Evolutionary conservation across 2,329 filamentous ascomycete genomes (phyloP).

Genomic region (Stagonosporopsis rhizophila): DNA sequence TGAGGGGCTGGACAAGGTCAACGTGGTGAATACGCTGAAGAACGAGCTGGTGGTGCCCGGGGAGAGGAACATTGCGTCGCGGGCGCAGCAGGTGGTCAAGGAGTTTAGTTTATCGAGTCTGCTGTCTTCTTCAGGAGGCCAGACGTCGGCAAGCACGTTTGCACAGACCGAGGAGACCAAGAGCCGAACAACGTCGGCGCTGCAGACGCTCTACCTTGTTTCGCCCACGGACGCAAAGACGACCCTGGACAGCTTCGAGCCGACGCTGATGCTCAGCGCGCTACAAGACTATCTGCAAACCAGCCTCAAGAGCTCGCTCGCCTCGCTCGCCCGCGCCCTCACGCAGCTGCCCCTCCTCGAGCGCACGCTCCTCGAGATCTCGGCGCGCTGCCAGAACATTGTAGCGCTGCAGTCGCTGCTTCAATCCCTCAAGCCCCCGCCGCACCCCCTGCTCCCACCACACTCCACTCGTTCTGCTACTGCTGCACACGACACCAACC

Average conservation of each 20-base stretch:
- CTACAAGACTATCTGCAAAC: slow-evolving; percentile 84
- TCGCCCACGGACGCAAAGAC: slow-evolving; percentile 68
- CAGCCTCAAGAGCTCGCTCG: slow-evolving; percentile 78
- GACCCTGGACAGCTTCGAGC: slow-evolving; percentile 61
- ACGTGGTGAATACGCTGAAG: slow-evolving; percentile 73
- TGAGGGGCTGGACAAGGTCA: slow-evolving; percentile 75
- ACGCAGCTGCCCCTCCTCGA: slow-evolving; percentile 83
- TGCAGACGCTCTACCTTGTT: slow-evolving; percentile 80
- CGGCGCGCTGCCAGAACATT: slow-evolving; percentile 85
- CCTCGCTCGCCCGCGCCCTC: slow-evolving; percentile 76
- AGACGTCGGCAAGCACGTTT: slow-evolving; percentile 56
- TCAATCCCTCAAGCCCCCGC: slow-evolving; percentile 69
- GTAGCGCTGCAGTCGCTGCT: slow-evolving; percentile 86
- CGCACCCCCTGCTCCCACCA: slow-evolving; percentile 67
- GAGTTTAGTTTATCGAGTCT: slow-evolving; percentile 79
- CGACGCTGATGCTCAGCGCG: slow-evolving; percentile 75
- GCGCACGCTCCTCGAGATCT: slow-evolving; percentile 80
- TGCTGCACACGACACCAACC: slow-evolving; percentile 55
- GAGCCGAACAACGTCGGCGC: slow-evolving; percentile 73
- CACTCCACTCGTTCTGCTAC: neutral
- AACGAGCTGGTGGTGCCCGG: slow-evolving; percentile 73
- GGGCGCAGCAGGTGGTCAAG: slow-evolving; percentile 78
- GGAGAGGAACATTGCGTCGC: slow-evolving; percentile 75
- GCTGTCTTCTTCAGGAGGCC: slow-evolving; percentile 44
- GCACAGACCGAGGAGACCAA: slow-evolving; percentile 76